These are phyloP conservation scores for Podospora sp. DNA, from an alignment of 495 filamentous ascomycete genomes.

Conservation along the genomic window DNA sequence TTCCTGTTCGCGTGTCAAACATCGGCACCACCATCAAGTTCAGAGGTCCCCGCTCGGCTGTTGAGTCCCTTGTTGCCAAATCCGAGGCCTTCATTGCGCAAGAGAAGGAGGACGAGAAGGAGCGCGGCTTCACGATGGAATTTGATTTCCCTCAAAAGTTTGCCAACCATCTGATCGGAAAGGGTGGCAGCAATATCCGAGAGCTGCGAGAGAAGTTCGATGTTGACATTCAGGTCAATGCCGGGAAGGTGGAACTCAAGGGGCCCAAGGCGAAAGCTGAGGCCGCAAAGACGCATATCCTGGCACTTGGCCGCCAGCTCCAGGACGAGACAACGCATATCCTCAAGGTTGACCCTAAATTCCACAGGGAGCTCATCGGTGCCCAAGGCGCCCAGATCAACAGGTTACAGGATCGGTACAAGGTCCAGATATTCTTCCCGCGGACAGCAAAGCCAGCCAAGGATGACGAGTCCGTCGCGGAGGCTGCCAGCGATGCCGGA, in stretches of 20 bases:
- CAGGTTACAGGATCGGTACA: conserved; percentile 85
- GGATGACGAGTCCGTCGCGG: conserved; percentile 72
- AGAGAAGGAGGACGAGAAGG: conserved; percentile 83
- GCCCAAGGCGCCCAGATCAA: conserved; percentile 87
- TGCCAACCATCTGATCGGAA: conserved; percentile 90
- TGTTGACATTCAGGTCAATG: conserved; percentile 92
- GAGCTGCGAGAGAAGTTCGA: conserved; percentile 96
- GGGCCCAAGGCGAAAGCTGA: conserved; percentile 72
- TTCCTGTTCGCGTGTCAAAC: conserved; percentile 70
- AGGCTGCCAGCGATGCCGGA: conserved; percentile 71
- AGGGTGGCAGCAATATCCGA: conserved; percentile 88
- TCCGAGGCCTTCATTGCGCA: conserved; percentile 76
- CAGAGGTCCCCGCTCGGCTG: conserved; percentile 71
- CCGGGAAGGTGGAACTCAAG: conserved; percentile 63
- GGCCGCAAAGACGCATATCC: conserved; percentile 75
- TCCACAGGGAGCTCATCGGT: conserved; percentile 89
- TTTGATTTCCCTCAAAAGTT: conserved; percentile 96
- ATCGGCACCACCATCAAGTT: conserved; percentile 63
- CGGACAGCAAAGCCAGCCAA: conserved; percentile 60
- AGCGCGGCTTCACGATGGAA: conserved; percentile 77
- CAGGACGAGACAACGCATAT: conserved; percentile 85
- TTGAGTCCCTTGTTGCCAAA: conserved; percentile 69
- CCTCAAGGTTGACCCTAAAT: conserved; percentile 83
- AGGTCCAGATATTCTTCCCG: conserved; percentile 93
- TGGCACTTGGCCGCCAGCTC: conserved; percentile 71